Conservation (phyloP, 176 grass and related monocot genomes). For the Eremochloa ophiuroides region DNA sequence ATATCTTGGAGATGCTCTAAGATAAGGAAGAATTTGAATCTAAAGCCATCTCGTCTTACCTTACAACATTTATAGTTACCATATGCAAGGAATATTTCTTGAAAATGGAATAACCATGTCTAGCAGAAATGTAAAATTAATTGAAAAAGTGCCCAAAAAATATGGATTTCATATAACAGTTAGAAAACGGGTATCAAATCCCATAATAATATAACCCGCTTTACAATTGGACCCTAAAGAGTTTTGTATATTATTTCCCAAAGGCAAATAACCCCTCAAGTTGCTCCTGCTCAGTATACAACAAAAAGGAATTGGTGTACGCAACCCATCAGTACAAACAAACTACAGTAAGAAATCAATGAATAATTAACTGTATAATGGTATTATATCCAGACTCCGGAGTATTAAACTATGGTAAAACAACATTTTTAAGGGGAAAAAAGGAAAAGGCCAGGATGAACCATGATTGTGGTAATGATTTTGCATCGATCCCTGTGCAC, state of each 20-base stretch:
- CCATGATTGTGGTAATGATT: conserved; percentile 41
- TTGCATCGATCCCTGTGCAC: conserved; percentile 33
- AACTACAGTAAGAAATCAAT: conserved; percentile 26
- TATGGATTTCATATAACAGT: no score
- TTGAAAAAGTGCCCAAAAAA: neutral
- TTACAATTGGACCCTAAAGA: neutral
- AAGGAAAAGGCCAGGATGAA: neutral
- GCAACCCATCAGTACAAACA: conserved; percentile 17
- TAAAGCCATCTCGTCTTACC: no score
- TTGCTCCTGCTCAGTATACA: neutral
- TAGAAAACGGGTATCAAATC: conserved; percentile 12
- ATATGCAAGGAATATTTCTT: conserved; percentile 4
- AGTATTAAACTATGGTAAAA: conserved; percentile 3
- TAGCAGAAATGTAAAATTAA: neutral
- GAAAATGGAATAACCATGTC: neutral
- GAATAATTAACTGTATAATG: conserved; percentile 24
- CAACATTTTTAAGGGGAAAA: neutral
- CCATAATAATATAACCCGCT: neutral
- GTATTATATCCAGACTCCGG: neutral
- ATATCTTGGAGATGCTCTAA: no score
- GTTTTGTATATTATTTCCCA: conserved; percentile 7
- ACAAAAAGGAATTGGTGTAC: neutral
- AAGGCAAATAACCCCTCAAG: conserved; percentile 1
- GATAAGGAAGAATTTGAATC: no score
- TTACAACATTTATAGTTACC: neutral